A percentile compares a stretch with the other conserved stretches of the same genome.
These are phyloP conservation scores for Penicillium cosmopolitanum DNA, from an alignment of 495 filamentous ascomycete genomes.

Conservation along the genomic window DNA sequence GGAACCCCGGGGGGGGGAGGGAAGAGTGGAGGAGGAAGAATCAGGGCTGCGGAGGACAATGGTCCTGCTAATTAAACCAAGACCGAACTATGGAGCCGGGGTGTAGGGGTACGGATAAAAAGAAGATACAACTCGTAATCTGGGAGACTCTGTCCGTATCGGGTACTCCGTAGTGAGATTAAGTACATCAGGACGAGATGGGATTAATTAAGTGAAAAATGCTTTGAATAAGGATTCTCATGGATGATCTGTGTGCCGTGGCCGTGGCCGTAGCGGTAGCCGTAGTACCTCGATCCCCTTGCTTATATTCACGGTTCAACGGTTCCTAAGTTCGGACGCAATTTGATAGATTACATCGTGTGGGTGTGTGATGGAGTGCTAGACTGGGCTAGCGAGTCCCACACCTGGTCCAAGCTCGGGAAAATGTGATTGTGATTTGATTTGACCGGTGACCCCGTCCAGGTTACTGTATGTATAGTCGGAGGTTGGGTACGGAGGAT, in stretches of 20 bases:
- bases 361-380: neutral
- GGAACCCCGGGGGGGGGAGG: too few species aligned
- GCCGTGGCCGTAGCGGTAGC: too few species aligned
- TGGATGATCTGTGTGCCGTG: too few species aligned
- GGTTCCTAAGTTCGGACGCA: neutral
- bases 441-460: neutral
- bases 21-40: neutral
- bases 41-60: neutral
- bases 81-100: neutral
- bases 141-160: too few species aligned
- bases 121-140: neutral
- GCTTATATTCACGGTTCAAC: conserved; percentile 10
- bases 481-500: conserved; percentile 2
- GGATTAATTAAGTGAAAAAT: too few species aligned
- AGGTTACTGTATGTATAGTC: neutral
- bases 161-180: too few species aligned
- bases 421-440: neutral
- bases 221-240: too few species aligned
- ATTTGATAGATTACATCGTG: conserved; percentile 1
- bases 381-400: neutral
- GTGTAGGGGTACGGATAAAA: neutral
- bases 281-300: neutral
- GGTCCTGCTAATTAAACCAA: conserved; percentile 1
- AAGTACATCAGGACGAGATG: neutral
- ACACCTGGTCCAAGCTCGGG: conserved; percentile 3